These are phyloP conservation scores for Ophiostoma sp. DNA, from an alignment of 2,329 filamentous ascomycete species.

Conservation along the genomic window DNA sequence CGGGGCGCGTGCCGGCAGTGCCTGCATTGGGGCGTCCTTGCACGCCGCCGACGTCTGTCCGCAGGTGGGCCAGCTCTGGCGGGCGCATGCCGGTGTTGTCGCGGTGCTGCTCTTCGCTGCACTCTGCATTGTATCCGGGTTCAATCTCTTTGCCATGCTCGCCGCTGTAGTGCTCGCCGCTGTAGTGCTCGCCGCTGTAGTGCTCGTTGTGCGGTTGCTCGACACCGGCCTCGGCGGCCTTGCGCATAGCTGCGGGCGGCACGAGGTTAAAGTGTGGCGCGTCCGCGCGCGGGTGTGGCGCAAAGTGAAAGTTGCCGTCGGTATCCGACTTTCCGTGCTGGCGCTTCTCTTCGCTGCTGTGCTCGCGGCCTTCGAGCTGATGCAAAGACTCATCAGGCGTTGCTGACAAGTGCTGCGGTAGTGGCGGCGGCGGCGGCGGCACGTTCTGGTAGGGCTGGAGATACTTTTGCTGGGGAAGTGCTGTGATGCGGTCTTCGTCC, in stretches of 20 bases:
- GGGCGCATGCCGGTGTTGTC: slow-evolving; percentile 33
- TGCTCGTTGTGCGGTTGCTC: slow-evolving; percentile 5
- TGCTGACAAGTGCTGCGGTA: slow-evolving; percentile 29
- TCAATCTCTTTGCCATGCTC: slow-evolving; percentile 16
- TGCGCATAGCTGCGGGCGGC: slow-evolving; percentile 33
- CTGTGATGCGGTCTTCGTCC: slow-evolving; percentile 78
- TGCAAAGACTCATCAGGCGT: slow-evolving; percentile 44
- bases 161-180: too few relatives aligned
- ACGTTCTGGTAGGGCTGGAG: slow-evolving; percentile 50
- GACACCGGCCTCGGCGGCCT: slow-evolving; percentile 19
- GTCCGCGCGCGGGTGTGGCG: slow-evolving; percentile 45
- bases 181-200: background rate
- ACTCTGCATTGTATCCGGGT: background rate
- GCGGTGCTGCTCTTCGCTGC: slow-evolving; percentile 16
- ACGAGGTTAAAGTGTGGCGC: slow-evolving; percentile 56
- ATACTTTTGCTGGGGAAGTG: slow-evolving; percentile 65
- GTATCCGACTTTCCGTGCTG: slow-evolving; percentile 15
- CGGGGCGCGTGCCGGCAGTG: slow-evolving; percentile 38
- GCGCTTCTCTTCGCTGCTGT: slow-evolving; percentile 32
- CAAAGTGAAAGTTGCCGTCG: slow-evolving; percentile 52
- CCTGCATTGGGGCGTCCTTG: slow-evolving; percentile 22
- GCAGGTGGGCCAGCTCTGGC: slow-evolving; percentile 54
- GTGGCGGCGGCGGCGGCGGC: slow-evolving; percentile 30
- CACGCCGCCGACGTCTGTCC: slow-evolving; percentile 40
- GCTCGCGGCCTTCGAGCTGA: slow-evolving; percentile 43